Percentiles rank a stretch among this genome's conserved stretches.
Evolutionary conservation across 2,329 filamentous ascomycete species (phyloP).

Genomic region (Microcyclospora pomicola): DNA sequence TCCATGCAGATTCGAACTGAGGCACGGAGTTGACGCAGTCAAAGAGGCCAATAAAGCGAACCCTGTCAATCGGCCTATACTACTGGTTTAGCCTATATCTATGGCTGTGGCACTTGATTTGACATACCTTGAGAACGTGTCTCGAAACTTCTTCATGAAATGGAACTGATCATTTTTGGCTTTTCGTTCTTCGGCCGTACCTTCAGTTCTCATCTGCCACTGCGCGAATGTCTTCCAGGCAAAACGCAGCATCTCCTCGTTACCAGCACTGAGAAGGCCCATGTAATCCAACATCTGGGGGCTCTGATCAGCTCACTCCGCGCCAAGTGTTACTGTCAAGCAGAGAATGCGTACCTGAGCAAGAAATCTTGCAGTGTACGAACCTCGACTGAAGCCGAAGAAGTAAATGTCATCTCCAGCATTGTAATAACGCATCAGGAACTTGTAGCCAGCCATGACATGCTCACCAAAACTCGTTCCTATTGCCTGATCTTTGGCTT

Average conservation of each 20-base stretch:
- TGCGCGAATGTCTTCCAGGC: constrained; percentile 55
- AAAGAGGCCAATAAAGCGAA: constrained; percentile 65
- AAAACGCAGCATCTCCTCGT: constrained; percentile 73
- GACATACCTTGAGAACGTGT: constrained; percentile 54
- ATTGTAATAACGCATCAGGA: constrained; percentile 22
- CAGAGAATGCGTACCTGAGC: constrained; percentile 39
- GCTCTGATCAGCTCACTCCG: not conserved
- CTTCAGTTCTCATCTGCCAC: constrained; percentile 49
- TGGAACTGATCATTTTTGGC: constrained; percentile 50
- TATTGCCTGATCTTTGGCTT: constrained; percentile 65
- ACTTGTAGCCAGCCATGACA: constrained; percentile 66
- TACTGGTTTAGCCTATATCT: too few relatives aligned
- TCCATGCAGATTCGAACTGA: constrained; percentile 60
- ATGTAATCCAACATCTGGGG: constrained; percentile 61
- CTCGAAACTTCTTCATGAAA: constrained; percentile 67
- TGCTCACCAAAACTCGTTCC: constrained; percentile 71
- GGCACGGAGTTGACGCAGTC: constrained; percentile 28
- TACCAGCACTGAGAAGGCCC: constrained; percentile 64
- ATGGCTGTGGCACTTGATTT: too few relatives aligned
- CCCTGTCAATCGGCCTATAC: constrained; percentile 47
- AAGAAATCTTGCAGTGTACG: constrained; percentile 30
- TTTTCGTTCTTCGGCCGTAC: constrained; percentile 29
- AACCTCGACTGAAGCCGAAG: constrained; percentile 23
- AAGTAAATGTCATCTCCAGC: constrained; percentile 22
- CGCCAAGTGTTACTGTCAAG: too few relatives aligned